Percentiles rank a stretch among this genome's conserved stretches.
Conservation (phyloP, 1,284 basidiomycete genomes). For the Boletus mariae region DNA sequence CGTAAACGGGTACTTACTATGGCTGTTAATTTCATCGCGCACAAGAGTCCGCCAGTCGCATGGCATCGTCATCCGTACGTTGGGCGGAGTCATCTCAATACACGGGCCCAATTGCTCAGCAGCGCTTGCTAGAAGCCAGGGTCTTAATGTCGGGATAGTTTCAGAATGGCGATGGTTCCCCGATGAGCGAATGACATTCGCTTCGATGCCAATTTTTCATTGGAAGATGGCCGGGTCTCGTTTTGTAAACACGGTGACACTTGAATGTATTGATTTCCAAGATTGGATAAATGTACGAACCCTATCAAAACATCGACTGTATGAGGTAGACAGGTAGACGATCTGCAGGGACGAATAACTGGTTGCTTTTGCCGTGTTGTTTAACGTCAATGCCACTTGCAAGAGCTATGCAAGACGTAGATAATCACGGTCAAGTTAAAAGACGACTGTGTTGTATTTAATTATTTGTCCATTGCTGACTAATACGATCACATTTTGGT, state of each 20-base stretch:
- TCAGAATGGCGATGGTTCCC: too few species aligned
- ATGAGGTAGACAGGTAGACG: slow-evolving; percentile 42
- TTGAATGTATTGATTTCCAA: too few species aligned
- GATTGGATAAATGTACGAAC: slow-evolving; percentile 37
- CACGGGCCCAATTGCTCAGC: slow-evolving; percentile 13
- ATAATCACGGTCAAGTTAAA: slow-evolving; percentile 51
- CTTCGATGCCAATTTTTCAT: too few species aligned
- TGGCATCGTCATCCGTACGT: slow-evolving; percentile 14
- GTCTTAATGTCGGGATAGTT: too few species aligned
- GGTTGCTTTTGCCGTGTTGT: slow-evolving; percentile 56
- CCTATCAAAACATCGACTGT: slow-evolving; percentile 58
- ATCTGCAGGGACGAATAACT: slow-evolving; percentile 46
- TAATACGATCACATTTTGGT: neutral
- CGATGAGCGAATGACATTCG: too few species aligned
- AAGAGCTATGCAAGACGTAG: slow-evolving; percentile 48
- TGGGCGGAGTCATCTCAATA: slow-evolving; percentile 16
- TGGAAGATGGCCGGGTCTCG: too few species aligned
- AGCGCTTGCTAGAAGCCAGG: slow-evolving; percentile 14
- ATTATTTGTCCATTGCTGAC: slow-evolving; percentile 14
- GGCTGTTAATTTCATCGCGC: slow-evolving; percentile 17
- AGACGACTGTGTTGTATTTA: neutral
- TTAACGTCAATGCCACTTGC: slow-evolving; percentile 56
- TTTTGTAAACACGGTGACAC: too few species aligned
- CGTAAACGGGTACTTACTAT: neutral
- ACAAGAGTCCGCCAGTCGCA: slow-evolving; percentile 13